Evolutionary conservation across 2,329 filamentous ascomycete genomes (phyloP).

Genomic region (Xylaria sp.): DNA sequence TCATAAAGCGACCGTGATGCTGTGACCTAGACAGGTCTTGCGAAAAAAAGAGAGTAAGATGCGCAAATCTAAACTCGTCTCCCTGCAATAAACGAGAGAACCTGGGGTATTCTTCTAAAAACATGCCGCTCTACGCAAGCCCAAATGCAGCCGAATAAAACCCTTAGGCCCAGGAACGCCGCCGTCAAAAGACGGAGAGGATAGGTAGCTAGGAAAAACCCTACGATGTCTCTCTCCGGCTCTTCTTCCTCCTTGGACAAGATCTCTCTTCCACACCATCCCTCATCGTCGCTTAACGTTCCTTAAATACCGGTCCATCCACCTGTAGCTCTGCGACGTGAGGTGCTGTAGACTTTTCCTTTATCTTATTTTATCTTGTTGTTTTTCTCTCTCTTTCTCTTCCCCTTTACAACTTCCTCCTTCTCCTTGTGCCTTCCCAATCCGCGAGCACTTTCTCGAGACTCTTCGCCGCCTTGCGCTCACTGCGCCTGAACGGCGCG

Average conservation of each 20-base stretch:
- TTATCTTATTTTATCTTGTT: background rate
- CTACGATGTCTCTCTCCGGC: no score
- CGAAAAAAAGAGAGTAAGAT: constrained; percentile 16
- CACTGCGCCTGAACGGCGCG: constrained; percentile 66
- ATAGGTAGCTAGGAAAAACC: background rate
- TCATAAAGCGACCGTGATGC: constrained; percentile 8
- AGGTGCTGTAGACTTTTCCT: background rate
- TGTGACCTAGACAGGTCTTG: constrained; percentile 1
- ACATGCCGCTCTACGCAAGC: constrained; percentile 29
- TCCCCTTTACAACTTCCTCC: constrained; percentile 27
- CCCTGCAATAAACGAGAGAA: constrained; percentile 34
- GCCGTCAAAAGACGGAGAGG: constrained; percentile 7
- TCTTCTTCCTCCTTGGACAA: background rate
- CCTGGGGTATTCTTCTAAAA: constrained; percentile 34
- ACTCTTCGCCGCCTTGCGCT: constrained; percentile 66
- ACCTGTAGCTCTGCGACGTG: background rate
- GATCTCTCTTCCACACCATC: background rate
- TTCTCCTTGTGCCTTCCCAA: constrained; percentile 53
- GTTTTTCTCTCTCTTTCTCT: background rate
- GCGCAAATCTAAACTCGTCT: constrained; percentile 24
- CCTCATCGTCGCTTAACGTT: background rate
- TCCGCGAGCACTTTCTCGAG: constrained; percentile 63
- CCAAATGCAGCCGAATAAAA: constrained; percentile 19
- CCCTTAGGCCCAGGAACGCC: constrained; percentile 25
- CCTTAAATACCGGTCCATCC: no score